Conservation (phyloP, 1,139 yeast genomes). For the Nakaseomyces bracarensis region DNA sequence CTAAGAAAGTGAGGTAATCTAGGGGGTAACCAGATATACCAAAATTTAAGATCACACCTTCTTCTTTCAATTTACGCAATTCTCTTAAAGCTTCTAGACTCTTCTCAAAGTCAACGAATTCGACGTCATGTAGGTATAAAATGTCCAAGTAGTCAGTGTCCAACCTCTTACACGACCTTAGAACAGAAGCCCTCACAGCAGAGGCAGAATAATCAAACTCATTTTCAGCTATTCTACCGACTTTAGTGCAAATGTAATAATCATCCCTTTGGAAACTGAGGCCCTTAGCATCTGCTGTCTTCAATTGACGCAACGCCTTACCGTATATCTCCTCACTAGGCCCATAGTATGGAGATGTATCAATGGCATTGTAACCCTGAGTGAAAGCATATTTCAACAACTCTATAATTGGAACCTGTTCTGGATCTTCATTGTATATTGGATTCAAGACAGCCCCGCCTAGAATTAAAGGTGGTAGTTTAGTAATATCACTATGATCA, state of each 20-base stretch:
- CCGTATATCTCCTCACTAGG: slow-evolving; percentile 77
- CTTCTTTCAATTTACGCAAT: slow-evolving; percentile 48
- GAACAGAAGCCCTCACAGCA: slow-evolving; percentile 54
- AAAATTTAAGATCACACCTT: slow-evolving; percentile 55
- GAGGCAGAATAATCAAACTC: slow-evolving; percentile 67
- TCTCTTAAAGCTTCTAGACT: slow-evolving; percentile 57
- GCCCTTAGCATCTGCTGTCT: slow-evolving; percentile 23
- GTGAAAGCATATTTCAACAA: slow-evolving; percentile 54
- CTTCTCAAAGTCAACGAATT: slow-evolving; percentile 53
- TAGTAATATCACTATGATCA: slow-evolving; percentile 10
- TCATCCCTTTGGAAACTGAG: slow-evolving; percentile 44
- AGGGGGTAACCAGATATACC: slow-evolving; percentile 90
- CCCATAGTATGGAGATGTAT: slow-evolving; percentile 91
- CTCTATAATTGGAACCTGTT: slow-evolving; percentile 45
- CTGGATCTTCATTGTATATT: slow-evolving; percentile 66
- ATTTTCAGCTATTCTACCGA: slow-evolving; percentile 61
- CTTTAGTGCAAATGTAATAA: slow-evolving; percentile 75
- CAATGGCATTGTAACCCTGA: slow-evolving; percentile 67
- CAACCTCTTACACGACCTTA: slow-evolving; percentile 57
- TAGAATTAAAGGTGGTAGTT: slow-evolving; percentile 27
- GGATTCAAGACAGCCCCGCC: slow-evolving; percentile 86
- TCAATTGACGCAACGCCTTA: slow-evolving; percentile 41
- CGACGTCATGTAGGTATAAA: slow-evolving; percentile 83
- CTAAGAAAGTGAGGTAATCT: slow-evolving; percentile 48
- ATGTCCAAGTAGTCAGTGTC: slow-evolving; percentile 63